Evolutionary conservation across 768 basidiomycete species (phyloP), one percentile per base, ranked within the genome.

Genomic region (Kwoniella mangroviensis): DNA sequence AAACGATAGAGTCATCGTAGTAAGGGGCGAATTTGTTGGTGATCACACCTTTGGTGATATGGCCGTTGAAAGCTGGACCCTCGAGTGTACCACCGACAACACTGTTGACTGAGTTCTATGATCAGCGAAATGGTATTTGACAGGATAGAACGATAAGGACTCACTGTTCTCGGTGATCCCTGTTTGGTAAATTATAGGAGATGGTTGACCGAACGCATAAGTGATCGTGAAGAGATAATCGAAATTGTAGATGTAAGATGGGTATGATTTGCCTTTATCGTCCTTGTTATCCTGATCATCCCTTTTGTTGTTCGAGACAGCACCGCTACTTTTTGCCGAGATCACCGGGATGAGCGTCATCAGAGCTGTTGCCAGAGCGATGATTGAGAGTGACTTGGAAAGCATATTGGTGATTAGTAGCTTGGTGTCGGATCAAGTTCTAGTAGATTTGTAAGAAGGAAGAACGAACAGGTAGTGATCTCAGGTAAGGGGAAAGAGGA

Each of bases 181-280:
- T 26, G 15, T 21, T 12, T 34, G 22, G 41, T 13, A 21, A 11
- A 63, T 34, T 21, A 63, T 63, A 17, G 61, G 49, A 21, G 61
- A 63, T 13, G 61, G 34, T 28, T 19, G 17, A n/a, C 61, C 61
- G 28, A 63, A 63, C 9, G 43, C 51, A 40, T 63, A 63, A 21
- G 43, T 63, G 61, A 63, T 63, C 5, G 61, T 63, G 17, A 63
- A 63, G 34, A 63, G 51, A 28, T 63, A 63, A n/a, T 63, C 61
- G 40, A 51, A 52, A 43, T 60, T 60, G 22, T 60, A 60, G 12
- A 15, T 22, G 41, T n/a, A 60, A 15, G 58, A n/a, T 12, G 58
- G 58, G 21, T 60, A 60, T 17, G 34, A 34, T 34, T 7, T 34
- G 4, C 13, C 19, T 11, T 60, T 12, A 19, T 4, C 58, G 40